Evolutionary conservation across 148 eudicot genomes (phyloP), one percentile per base, ranked within the genome.

Genomic region (Rhododendron kiyosumense): DNA sequence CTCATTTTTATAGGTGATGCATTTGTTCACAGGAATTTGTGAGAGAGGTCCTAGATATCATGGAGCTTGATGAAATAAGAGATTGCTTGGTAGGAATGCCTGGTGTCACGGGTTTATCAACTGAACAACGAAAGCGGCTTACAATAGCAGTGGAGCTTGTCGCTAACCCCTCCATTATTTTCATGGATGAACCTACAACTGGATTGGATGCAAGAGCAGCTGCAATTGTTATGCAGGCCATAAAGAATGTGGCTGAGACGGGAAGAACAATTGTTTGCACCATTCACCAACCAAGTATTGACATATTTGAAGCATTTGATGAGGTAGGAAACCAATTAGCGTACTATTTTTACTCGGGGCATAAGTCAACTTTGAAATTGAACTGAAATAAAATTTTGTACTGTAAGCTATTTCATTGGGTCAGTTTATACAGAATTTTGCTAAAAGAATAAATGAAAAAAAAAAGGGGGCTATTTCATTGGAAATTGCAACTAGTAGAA

Each of bases 201-300:
- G 97, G 97, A 24, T 85, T 96, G 85, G 98, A 94, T 90, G 98
- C 96, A 79, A 92, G 97, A 88, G 92, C 98, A 82, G 96, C 96
- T 81, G 95, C 97, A 14, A 91, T 94, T 87, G 96, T 96, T 22
- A 92, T 96, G 93, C 90, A 94, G 83, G 95, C 93, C 14, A 95
- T 94, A 22, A 92, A 93, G 88, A 96, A 96, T 81, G 91, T 93
- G 45, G 96, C 89, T 82, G 83, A 85, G 48, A 94, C 94, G 20
- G 98, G 97, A 86, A 92, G 96, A 88, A 96, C 98, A 77, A 92
- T 95, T 86, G 96, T 95, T 80, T 95, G 98, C 90, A 95, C 98
- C 84, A 93, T 95, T 85, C 98, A 95, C 86, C 98, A 95, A 85
- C 97, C 97, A 51, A 94, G 98, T 73, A 96, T 94, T 81, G 95